Evolutionary conservation across 1,139 yeast genomes (phyloP).

Genomic region (Suhomyces guaymorum): DNA sequence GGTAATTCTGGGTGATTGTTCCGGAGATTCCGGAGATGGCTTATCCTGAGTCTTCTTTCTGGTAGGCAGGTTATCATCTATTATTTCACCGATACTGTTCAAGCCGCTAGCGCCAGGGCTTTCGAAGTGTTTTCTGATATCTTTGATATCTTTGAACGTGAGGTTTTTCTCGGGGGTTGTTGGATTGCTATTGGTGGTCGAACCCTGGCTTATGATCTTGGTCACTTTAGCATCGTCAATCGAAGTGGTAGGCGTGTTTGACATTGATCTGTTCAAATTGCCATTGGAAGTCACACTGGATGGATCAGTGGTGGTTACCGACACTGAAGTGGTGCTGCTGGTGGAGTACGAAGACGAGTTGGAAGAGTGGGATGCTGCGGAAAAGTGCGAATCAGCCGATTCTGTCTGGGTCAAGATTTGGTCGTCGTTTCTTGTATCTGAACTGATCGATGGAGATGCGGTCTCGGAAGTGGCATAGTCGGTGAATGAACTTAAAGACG

Average conservation of each 20-base stretch:
- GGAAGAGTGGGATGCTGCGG: slow-evolving; percentile 11
- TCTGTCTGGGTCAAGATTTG: slow-evolving; percentile 1
- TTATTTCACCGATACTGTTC: slow-evolving; percentile 1
- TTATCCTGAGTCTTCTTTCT: neutral
- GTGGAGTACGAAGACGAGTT: slow-evolving; percentile 11
- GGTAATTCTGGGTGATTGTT: no score
- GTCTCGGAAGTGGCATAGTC: slow-evolving; percentile 9
- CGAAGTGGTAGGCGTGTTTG: slow-evolving; percentile 43
- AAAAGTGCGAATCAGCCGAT: neutral
- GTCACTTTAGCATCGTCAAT: slow-evolving; percentile 15
- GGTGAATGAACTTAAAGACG: slow-evolving; percentile 16
- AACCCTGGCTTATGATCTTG: neutral
- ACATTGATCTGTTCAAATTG: slow-evolving; percentile 29
- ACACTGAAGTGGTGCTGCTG: slow-evolving; percentile 9
- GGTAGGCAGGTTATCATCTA: neutral
- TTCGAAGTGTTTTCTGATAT: slow-evolving; percentile 1
- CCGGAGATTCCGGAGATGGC: slow-evolving; percentile 1
- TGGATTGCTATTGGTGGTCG: slow-evolving; percentile 1
- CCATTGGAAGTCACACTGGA: slow-evolving; percentile 25
- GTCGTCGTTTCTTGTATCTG: slow-evolving; percentile 4
- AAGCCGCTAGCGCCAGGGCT: neutral
- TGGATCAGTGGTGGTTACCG: slow-evolving; percentile 17
- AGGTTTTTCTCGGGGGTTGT: slow-evolving; percentile 5
- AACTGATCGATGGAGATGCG: slow-evolving; percentile 1
- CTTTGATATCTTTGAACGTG: slow-evolving; percentile 6